These are phyloP conservation scores for Aspergillus cavernicola DNA, from an alignment of 495 filamentous ascomycete genomes.

Conservation along the genomic window DNA sequence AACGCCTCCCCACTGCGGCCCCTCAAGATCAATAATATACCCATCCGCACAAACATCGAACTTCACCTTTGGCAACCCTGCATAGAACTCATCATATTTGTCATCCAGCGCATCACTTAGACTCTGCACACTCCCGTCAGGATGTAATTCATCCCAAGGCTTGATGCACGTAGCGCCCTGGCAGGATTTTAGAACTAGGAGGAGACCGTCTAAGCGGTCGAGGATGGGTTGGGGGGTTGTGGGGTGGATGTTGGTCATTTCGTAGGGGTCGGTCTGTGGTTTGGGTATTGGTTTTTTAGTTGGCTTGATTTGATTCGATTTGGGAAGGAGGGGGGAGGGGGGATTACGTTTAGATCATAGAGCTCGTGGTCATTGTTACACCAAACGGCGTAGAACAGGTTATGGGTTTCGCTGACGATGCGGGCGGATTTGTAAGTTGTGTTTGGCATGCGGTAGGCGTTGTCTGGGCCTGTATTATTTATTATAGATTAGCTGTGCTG, in stretches of 20 bases:
- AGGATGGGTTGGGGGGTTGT: slow-evolving; percentile 39
- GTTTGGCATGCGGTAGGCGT: slow-evolving; percentile 31
- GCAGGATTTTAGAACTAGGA: slow-evolving; percentile 65
- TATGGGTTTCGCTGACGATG: slow-evolving; percentile 50
- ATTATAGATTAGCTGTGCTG: too few relatives aligned
- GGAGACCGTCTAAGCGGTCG: slow-evolving; percentile 54
- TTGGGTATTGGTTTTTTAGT: not conserved
- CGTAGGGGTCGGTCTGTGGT: slow-evolving; percentile 53
- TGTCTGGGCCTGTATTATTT: slow-evolving; percentile 22
- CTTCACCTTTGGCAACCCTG: slow-evolving; percentile 27
- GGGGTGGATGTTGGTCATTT: slow-evolving; percentile 56
- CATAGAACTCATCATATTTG: slow-evolving; percentile 18
- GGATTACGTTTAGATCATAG: slow-evolving; percentile 55
- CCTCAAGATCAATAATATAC: slow-evolving; percentile 55
- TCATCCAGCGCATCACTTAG: slow-evolving; percentile 6
- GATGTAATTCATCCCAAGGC: slow-evolving; percentile 60
- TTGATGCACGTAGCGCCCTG: slow-evolving; percentile 50
- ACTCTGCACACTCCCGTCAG: slow-evolving; percentile 17
- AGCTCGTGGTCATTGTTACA: slow-evolving; percentile 63
- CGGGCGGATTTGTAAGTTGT: slow-evolving; percentile 65
- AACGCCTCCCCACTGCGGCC: slow-evolving; percentile 39
- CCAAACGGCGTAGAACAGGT: slow-evolving; percentile 64
- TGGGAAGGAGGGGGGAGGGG: not conserved
- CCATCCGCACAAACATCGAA: slow-evolving; percentile 54
- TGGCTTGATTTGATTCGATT: not conserved